Base-by-base conservation (phyloP, 257 asterid species). In the Oldenlandia corymbosa region DNA sequence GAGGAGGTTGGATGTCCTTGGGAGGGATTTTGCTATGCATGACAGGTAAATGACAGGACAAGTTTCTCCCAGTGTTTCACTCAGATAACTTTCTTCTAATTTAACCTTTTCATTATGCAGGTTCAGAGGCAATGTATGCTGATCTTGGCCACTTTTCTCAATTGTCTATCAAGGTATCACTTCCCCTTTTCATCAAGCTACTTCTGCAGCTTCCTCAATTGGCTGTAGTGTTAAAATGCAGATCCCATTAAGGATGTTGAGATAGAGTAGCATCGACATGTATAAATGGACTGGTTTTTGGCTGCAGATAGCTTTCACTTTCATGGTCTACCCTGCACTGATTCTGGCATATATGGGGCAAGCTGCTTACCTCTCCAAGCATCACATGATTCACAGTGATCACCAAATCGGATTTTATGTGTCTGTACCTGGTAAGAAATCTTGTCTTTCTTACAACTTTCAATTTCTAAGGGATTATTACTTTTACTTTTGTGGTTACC, bases 261-360 rank as follows among this genome's bases (percentile, higher is more conserved):
- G n/a, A n/a, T n/a, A n/a, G n/a, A n/a, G n/a, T n/a, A n/a, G n/a
- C n/a, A n/a, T n/a, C n/a, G n/a, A n/a, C n/a, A n/a, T n/a, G n/a
- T n/a, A n/a, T n/a, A n/a, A n/a, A 77, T 50, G 27, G 41, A 46
- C 52, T 56, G 24, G 71, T 66, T 37, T 71, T 11, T 13, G 2
- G 7, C n/a, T 78, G 81, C 84, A 91, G 96, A 79, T 91, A 32
- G 98, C 96, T 16, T 91, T 91, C 77, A 88, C 92, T 73, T 86
- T 75, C 36, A 85, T 85, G 71, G 96, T 91, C 21, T 91, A 91
- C 66, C 98, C 98, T 12, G 86, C 98, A 10, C 70, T 91, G 71
- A 86, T 88, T 81, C 96, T 91, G 8, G 98, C 98, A 50, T 91
- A 91, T 57, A 91, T 91, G 96, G 98, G 98, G 71, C 98, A 91